A percentile compares a stretch with the other conserved stretches of the same genome.
Evolutionary conservation across 371 early-diverging fungal species (phyloP).

Genomic region (Mortierella polycephala): DNA sequence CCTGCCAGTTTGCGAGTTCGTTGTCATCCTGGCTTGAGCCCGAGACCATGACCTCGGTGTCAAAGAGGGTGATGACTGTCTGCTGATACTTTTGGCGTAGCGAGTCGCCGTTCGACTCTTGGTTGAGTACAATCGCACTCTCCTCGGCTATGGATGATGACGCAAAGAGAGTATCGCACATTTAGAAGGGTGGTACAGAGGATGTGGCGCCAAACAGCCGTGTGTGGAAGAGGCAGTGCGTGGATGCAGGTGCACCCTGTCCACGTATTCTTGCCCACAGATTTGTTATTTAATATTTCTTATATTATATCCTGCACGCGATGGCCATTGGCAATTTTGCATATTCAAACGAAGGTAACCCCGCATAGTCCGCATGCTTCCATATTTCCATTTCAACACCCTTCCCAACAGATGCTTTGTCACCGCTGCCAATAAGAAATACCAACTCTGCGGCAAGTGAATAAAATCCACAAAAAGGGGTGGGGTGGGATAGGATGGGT

Average conservation of each 20-base stretch:
- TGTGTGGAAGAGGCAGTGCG: neutral
- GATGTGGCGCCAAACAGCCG: neutral
- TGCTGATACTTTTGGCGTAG: constrained; percentile 51
- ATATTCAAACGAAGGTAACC: no score
- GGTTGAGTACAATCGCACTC: constrained; percentile 43
- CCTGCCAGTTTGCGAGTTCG: constrained; percentile 65
- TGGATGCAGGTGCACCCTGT: neutral
- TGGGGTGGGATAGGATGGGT: neutral
- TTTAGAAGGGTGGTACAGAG: neutral
- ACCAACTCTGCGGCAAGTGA: no score
- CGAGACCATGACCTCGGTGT: constrained; percentile 43
- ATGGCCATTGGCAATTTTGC: no score
- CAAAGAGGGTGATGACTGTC: constrained; percentile 50
- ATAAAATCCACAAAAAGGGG: neutral
- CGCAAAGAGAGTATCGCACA: neutral
- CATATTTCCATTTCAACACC: neutral
- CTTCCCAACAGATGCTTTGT: neutral
- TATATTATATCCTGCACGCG: no score
- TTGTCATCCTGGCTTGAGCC: constrained; percentile 40
- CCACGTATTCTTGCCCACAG: no score
- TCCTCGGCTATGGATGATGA: constrained; percentile 35
- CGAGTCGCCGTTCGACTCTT: constrained; percentile 51
- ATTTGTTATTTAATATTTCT: no score
- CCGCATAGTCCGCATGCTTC: no score
- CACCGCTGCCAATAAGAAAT: neutral